phyloP scores from a whole-genome alignment of 2,329 filamentous ascomycete species.

The Aphanocladium album region DNA sequence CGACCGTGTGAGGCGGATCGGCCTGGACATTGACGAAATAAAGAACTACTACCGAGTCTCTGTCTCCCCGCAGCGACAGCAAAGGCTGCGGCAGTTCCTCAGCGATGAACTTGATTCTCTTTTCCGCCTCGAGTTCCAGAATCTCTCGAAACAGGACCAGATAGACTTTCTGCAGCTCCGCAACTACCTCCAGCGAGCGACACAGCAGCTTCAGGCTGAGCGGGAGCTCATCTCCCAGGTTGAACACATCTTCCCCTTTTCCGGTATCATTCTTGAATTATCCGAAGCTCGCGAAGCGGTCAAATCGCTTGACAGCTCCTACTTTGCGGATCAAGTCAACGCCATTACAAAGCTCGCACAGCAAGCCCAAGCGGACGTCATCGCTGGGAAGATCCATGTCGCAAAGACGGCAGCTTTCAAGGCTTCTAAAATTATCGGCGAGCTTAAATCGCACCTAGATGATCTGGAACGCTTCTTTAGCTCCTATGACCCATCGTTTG shows the following conservation, averaged over 20 bases:
- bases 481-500: conserved; percentile 51
- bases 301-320: conserved; percentile 36
- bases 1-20: conserved; percentile 39
- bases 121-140: conserved; percentile 22
- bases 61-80: conserved; percentile 36
- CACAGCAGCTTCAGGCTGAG: conserved; percentile 36
- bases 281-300: conserved; percentile 44
- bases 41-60: conserved; percentile 44
- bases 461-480: conserved; percentile 49
- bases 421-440: conserved; percentile 37
- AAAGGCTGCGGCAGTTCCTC: conserved; percentile 37
- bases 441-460: conserved; percentile 35
- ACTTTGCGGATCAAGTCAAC: conserved; percentile 38
- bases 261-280: conserved; percentile 34
- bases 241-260: conserved; percentile 40
- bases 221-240: conserved; percentile 31
- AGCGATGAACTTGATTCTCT: conserved; percentile 32
- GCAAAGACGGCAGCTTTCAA: conserved; percentile 41
- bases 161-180: conserved; percentile 47
- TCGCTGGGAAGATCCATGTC: conserved; percentile 27
- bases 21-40: conserved; percentile 42
- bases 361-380: conserved; percentile 30
- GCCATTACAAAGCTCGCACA: conserved; percentile 24
- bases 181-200: conserved; percentile 37
- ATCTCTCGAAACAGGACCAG: conserved; percentile 36